Conservation (phyloP, 2,329 filamentous ascomycete genomes). For the Tolypocladium nubicola region DNA sequence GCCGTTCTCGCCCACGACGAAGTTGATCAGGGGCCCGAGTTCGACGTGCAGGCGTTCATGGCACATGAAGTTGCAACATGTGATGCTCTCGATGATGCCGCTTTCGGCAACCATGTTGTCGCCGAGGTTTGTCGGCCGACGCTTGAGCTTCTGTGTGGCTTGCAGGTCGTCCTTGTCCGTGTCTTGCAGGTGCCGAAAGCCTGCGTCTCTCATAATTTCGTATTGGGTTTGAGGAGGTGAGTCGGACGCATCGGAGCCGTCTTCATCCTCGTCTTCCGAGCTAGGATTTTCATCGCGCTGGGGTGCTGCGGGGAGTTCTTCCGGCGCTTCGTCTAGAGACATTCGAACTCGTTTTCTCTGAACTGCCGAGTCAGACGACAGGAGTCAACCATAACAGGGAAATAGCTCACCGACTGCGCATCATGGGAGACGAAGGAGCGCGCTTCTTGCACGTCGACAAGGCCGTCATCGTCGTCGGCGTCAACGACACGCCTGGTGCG, state of each 20-base stretch:
- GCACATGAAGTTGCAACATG: constrained; percentile 94
- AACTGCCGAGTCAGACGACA: constrained; percentile 4
- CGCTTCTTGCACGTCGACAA: constrained; percentile 25
- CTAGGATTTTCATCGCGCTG: constrained; percentile 12
- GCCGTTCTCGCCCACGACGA: constrained; percentile 94
- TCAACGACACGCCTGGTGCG: constrained; percentile 23
- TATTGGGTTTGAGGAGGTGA: constrained; percentile 47
- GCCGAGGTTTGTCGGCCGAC: constrained; percentile 35
- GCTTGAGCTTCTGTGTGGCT: constrained; percentile 53
- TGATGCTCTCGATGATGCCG: constrained; percentile 80
- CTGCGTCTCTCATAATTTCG: constrained; percentile 48
- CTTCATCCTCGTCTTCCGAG: constrained; percentile 21
- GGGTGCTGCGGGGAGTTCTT: constrained; percentile 4
- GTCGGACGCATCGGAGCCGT: constrained; percentile 12
- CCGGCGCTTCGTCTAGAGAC: constrained; percentile 13
- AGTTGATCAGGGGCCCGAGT: constrained; percentile 93
- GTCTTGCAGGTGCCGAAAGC: constrained; percentile 46
- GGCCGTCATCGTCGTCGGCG: constrained; percentile 18
- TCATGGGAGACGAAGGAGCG: constrained; percentile 28
- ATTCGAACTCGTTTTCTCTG: constrained; percentile 24
- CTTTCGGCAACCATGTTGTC: constrained; percentile 70
- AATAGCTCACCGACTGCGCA: constrained; percentile 7
- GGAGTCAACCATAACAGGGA: neutral
- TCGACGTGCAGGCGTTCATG: constrained; percentile 72
- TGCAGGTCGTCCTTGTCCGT: constrained; percentile 49